Evolutionary conservation across 2,329 filamentous ascomycete species (phyloP), one percentile per base, ranked within the genome.

Genomic region (Aplosporella prunicola): DNA sequence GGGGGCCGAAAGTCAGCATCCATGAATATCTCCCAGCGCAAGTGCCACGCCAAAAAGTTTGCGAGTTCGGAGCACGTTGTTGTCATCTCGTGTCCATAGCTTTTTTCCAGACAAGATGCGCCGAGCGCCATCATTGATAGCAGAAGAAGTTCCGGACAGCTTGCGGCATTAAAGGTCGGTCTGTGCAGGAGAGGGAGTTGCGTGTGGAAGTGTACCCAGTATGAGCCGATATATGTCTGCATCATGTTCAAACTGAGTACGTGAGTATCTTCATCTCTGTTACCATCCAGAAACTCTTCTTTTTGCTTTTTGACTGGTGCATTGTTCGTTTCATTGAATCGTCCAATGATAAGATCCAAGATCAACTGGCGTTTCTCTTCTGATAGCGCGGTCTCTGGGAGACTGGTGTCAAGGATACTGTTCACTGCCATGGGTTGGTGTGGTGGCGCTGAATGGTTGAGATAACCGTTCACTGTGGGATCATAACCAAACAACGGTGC

Each of bases 11-110:
- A 95, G 59, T 88, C 85, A 10, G 74, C 71, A 54, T 95, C 82
- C 71, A 88, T 91, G 55, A 96, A 95, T 24, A 95, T 82, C 57
- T 93, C 84, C 85, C 88, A 95, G 39, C 91, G 76, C n/a, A 95
- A 65, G 61, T 95, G 85, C 78, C 84, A 91, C 1, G 86, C 87
- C 22, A 95, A 63, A 51, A 96, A 94, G 55, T 88, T 89, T 16
- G 88, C 85, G 15, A 96, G 66, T 46, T 88, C 78, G 1, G 84
- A 79, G n/a, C 83, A 85, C 11, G 78, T 75, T 50, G 82, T 76
- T 5, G 82, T 87, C 2, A 83, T 68, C 39, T 81, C 76, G 18
- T 76, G 71, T 0, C 83, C 80, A 53, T 93, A 81, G 1, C 76
- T 78, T 54, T 85, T 85, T 53, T 95, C 88, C 25, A 96, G 64